These are phyloP conservation scores for Cutaneotrichosporon sp. DNA, from an alignment of 1,284 basidiomycete genomes.

Conservation along the genomic window DNA sequence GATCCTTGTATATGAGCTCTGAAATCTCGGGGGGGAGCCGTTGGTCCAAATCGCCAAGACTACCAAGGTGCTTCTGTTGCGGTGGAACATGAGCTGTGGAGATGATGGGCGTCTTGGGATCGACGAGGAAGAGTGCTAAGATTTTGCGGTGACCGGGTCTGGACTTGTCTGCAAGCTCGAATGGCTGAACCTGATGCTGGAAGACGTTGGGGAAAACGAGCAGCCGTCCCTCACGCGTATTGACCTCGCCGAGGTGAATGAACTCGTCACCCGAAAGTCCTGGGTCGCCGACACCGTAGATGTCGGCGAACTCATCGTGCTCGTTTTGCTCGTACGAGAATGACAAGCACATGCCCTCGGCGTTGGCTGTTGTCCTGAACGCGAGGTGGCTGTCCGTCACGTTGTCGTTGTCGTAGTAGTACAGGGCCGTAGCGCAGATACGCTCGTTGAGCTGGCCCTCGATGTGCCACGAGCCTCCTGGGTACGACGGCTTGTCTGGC, in stretches of 20 bases:
- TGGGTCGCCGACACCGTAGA: slow-evolving; percentile 6
- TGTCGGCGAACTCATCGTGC: slow-evolving; percentile 4
- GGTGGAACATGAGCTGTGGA: slow-evolving; percentile 14
- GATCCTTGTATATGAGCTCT: slow-evolving; percentile 10
- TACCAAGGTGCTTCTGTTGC: slow-evolving; percentile 13
- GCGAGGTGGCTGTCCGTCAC: slow-evolving; percentile 8
- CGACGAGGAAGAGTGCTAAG: slow-evolving; percentile 20
- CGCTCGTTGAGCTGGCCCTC: slow-evolving; percentile 16
- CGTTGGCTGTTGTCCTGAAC: slow-evolving; percentile 4
- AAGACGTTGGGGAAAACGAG: slow-evolving; percentile 14
- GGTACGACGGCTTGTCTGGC: slow-evolving; percentile 13
- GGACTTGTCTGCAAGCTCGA: slow-evolving; percentile 12
- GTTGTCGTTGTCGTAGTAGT: slow-evolving; percentile 18
- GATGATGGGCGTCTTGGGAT: slow-evolving; percentile 7
- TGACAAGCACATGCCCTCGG: neutral
- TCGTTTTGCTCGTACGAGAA: slow-evolving; percentile 8
- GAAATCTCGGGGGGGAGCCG: slow-evolving; percentile 11
- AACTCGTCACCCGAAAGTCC: slow-evolving; percentile 3
- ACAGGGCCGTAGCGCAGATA: slow-evolving; percentile 13
- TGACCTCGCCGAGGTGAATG: neutral
- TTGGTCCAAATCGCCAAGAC: too few relatives aligned
- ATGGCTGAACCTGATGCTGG: slow-evolving; percentile 12
- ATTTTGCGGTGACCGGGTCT: slow-evolving; percentile 18
- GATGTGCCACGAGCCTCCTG: slow-evolving; percentile 12
- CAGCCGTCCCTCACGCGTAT: slow-evolving; percentile 2